Conservation (phyloP, 495 filamentous ascomycete species). For the Penicillium fimorum region DNA sequence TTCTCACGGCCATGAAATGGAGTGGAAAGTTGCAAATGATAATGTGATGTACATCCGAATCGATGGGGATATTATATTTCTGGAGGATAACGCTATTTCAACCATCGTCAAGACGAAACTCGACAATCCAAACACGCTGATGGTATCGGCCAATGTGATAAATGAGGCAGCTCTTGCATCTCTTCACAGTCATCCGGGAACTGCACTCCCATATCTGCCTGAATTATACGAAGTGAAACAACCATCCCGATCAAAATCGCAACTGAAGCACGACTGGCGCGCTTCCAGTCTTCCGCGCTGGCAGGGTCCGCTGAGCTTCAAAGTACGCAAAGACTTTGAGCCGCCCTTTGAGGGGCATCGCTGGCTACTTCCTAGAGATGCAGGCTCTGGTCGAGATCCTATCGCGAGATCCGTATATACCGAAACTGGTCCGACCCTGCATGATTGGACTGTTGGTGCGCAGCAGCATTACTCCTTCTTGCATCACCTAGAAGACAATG, state of each 20-base stretch:
- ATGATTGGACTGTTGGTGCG: constrained; percentile 50
- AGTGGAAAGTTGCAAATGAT: constrained; percentile 20
- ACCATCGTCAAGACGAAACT: constrained; percentile 53
- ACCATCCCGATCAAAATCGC: constrained; percentile 13
- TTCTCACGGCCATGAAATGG: constrained; percentile 14
- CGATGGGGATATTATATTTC: constrained; percentile 54
- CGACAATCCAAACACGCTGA: constrained; percentile 43
- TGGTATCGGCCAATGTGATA: constrained; percentile 54
- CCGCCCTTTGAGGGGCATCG: constrained; percentile 32
- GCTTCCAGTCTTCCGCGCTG: constrained; percentile 30
- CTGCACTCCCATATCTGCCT: constrained; percentile 39
- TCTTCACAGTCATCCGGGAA: constrained; percentile 36
- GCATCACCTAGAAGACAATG: constrained; percentile 46
- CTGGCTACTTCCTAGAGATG: constrained; percentile 29
- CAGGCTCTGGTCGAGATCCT: constrained; percentile 27
- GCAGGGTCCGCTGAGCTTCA: constrained; percentile 31
- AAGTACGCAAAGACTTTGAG: constrained; percentile 24
- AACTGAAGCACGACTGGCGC: constrained; percentile 29
- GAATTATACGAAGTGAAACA: constrained; percentile 28
- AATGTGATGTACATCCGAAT: constrained; percentile 54
- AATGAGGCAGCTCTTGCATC: constrained; percentile 40
- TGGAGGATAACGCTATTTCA: constrained; percentile 54
- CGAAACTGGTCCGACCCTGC: constrained; percentile 34
- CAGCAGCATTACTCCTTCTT: constrained; percentile 58
- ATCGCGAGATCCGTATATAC: constrained; percentile 33